Evolutionary conservation across 2,329 filamentous ascomycete species (phyloP), one percentile per base, ranked within the genome.

Genomic region (Colletotrichum liriopes): DNA sequence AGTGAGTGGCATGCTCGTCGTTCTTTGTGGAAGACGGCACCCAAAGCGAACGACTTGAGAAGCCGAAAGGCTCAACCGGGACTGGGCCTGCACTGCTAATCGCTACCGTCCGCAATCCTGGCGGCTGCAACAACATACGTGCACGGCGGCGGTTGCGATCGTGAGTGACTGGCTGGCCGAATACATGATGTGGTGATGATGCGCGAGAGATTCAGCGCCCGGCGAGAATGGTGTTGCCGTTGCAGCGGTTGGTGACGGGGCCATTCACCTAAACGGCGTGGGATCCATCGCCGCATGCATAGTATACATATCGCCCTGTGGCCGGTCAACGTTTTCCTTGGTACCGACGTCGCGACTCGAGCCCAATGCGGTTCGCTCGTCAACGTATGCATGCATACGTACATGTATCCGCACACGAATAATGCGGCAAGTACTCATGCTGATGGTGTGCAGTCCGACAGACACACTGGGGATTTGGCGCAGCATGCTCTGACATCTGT

Each of bases 331-430:
- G 51, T 56, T 58, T 71, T 9, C 49, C 26, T 61, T 63, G 56
- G 64, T 62, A 58, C 49, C 68, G 64, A 68, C 35, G 59, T 72
- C 69, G 69, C 69, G 69, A 72, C 69, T 71, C 68, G 68, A 63
- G 51, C 65, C 69, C 43, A 64, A 72, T 63, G 65, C 65, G 59
- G 69, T 54, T 72, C 64, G 64, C 64, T 71, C 64, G 39, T 71
- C 45, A 43, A 63, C 64, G 35, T 68, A 58, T 58, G 56, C 58
- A 71, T 71, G 68, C 68, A 59, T 63, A 29, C 49, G 54, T 47
- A 29, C 23, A 41, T n/a, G 35, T 51, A 26, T 32, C 23, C 55
- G 56, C 52, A 56, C 65, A 62, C 51, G 51, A 68, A 68, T 60
- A 67, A 37, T 60, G 68, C 47, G 39, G 23, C 55, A 55, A 32